Percentiles rank a stretch among this genome's conserved stretches.
phyloP scores from a whole-genome alignment of 2,329 filamentous ascomycete genomes.

The Pyrenophora teres region DNA sequence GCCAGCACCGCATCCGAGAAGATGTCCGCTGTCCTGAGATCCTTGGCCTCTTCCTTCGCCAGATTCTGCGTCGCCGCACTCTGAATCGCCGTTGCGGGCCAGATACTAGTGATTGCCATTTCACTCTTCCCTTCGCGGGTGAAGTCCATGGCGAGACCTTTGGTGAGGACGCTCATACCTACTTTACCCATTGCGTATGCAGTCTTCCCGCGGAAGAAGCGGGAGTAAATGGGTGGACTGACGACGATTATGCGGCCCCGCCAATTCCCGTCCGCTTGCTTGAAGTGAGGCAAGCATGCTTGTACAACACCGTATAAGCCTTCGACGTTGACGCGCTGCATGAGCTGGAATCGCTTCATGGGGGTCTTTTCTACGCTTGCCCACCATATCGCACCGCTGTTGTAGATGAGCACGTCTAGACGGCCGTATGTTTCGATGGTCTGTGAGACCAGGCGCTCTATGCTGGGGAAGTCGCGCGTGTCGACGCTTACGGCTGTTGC shows the following conservation, averaged over 20 bases:
- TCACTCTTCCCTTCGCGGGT: constrained; percentile 64
- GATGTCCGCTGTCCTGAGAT: constrained; percentile 71
- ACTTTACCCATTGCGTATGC: constrained; percentile 80
- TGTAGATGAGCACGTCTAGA: constrained; percentile 79
- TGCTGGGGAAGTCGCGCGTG: constrained; percentile 65
- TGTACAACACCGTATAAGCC: constrained; percentile 77
- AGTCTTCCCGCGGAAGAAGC: constrained; percentile 85
- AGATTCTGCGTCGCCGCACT: constrained; percentile 70
- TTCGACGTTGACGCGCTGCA: constrained; percentile 59
- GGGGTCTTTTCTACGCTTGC: constrained; percentile 73
- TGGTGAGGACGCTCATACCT: constrained; percentile 79
- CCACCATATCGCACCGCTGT: constrained; percentile 87
- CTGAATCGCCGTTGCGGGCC: constrained; percentile 80
- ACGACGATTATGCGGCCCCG: constrained; percentile 75
- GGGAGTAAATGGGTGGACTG: constrained; percentile 80
- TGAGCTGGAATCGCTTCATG: constrained; percentile 71
- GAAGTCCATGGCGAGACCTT: constrained; percentile 83
- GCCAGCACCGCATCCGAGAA: constrained; percentile 80
- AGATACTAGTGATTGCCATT: constrained; percentile 81
- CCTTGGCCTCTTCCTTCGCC: constrained; percentile 52
- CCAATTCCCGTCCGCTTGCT: constrained; percentile 54
- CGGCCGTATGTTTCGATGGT: constrained; percentile 64
- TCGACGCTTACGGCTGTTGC: constrained; percentile 73
- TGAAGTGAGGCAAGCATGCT: constrained; percentile 69
- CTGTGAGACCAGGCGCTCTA: constrained; percentile 63